Base-by-base conservation (phyloP, 352 stramenopile genomes). In the Phytophthora hybrid region DNA sequence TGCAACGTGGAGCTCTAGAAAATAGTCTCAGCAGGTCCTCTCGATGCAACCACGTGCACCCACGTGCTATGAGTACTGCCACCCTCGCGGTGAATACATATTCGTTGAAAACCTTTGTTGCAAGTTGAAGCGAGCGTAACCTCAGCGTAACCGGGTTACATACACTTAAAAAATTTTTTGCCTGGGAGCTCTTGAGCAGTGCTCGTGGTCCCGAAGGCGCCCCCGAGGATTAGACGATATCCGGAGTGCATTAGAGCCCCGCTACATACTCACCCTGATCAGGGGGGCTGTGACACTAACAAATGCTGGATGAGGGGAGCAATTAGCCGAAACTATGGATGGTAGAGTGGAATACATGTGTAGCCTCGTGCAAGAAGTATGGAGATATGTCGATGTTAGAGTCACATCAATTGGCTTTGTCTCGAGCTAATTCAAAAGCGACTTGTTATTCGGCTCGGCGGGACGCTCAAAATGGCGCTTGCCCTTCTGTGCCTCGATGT, bases 401-500 rank as follows among this genome's bases (percentile, higher is more conserved):
- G 29, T 31, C 39, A 16, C 39, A 46, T 46, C 39, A 11, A 46
- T 46, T n/a, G 13, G 4, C 39, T n/a, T 46, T 5, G 39, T n/a
- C 29, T 31, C 8, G 39, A 46, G 39, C 39, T 46, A 46, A n/a
- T 14, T 46, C 39, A 13, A n/a, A 31, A 4, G 29, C 29, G 29
- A 31, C 1, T 70, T 67, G 47, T 71, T 59, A 32, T 18, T 37
- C 37, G 14, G 4, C 9, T 64, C 58, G 9, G 41, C 55, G 29
- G 49, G 32, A 10, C 59, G 58, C 9, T 61, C 18, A 41, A 78
- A 84, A 64, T 93, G 87, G 31, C 84, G 86, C 64, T 93, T 93
- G 53, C 85, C 87, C 69, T 82, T 87, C 1, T 87, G 81, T 3
- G 73, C 73, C 19, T 91, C 83, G 60, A 94, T 87, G 62, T 94